Evolutionary conservation across 2,329 filamentous ascomycete species (phyloP).

Genomic region (Alternaria sp.): DNA sequence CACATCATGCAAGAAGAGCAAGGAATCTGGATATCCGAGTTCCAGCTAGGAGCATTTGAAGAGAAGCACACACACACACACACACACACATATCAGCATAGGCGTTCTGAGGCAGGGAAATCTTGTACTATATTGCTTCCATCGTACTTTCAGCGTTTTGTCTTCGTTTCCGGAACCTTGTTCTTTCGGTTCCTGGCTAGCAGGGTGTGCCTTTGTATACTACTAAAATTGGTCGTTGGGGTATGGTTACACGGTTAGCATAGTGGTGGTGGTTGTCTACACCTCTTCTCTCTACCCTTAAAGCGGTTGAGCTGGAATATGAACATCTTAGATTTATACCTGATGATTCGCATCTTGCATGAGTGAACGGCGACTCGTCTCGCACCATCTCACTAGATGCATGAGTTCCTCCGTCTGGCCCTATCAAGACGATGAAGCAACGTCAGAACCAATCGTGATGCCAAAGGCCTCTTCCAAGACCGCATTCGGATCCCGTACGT

Average conservation of each 20-base stretch:
- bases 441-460: too few relatives aligned
- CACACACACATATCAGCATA: not conserved
- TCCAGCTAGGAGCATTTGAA: not conserved
- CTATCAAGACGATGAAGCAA: too few relatives aligned
- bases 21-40: not conserved
- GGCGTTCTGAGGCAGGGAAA: not conserved
- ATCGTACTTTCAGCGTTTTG: not conserved
- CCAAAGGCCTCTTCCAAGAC: too few relatives aligned
- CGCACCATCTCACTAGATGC: too few relatives aligned
- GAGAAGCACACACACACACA: not conserved
- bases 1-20: not conserved
- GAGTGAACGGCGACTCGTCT: too few relatives aligned
- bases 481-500: too few relatives aligned
- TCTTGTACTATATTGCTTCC: not conserved
- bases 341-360: too few relatives aligned
- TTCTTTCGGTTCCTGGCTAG: not conserved
- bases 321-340: not conserved
- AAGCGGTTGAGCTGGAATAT: not conserved
- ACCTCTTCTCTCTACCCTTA: not conserved
- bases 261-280: not conserved
- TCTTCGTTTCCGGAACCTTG: not conserved
- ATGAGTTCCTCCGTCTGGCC: too few relatives aligned
- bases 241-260: not conserved
- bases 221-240: slow-evolving; percentile 8
- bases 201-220: slow-evolving; percentile 3